Evolutionary conservation across 805 yeast species (phyloP).

Genomic region (Yamadazyma phyllophila): DNA sequence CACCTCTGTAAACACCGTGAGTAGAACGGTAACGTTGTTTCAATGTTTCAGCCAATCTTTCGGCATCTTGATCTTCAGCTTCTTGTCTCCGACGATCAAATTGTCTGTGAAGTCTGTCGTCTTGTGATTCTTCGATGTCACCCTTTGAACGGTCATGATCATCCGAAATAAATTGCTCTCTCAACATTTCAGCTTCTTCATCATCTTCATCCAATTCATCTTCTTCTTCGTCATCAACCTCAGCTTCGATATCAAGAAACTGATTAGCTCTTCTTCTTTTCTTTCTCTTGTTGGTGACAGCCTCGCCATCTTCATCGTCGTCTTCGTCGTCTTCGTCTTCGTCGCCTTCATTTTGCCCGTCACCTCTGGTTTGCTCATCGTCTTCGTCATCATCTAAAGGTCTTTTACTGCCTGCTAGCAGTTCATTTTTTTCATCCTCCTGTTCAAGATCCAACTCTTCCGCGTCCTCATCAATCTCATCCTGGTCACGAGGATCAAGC

Average conservation of each 20-base stretch:
- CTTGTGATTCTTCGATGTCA: slow-evolving; percentile 45
- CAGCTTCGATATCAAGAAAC: slow-evolving; percentile 98
- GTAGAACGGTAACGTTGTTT: slow-evolving; percentile 90
- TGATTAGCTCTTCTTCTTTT: slow-evolving; percentile 63
- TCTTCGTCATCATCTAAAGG: slow-evolving; percentile 9
- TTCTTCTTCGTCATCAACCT: slow-evolving; percentile 96
- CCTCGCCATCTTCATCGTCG: slow-evolving; percentile 48
- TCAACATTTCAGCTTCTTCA: slow-evolving; percentile 81
- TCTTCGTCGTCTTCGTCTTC: slow-evolving; percentile 57
- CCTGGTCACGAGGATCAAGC: slow-evolving; percentile 16
- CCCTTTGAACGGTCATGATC: slow-evolving; percentile 66
- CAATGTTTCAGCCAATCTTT: slow-evolving; percentile 85
- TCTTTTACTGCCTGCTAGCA: slow-evolving; percentile 6
- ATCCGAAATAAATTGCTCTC: slow-evolving; percentile 78
- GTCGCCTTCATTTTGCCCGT: slow-evolving; percentile 37
- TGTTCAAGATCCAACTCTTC: slow-evolving; percentile 14
- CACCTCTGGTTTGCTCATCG: slow-evolving; percentile 14
- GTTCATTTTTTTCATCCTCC: slow-evolving; percentile 11
- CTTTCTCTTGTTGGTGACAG: slow-evolving; percentile 44
- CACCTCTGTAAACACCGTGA: slow-evolving; percentile 79
- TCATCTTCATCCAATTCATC: slow-evolving; percentile 87
- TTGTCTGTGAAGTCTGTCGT: slow-evolving; percentile 86
- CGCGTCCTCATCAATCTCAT: slow-evolving; percentile 17
- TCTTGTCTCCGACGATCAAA: slow-evolving; percentile 84
- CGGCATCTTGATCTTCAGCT: slow-evolving; percentile 92